phyloP scores from a whole-genome alignment of 768 basidiomycete genomes.

The Tricholomella constricta region DNA sequence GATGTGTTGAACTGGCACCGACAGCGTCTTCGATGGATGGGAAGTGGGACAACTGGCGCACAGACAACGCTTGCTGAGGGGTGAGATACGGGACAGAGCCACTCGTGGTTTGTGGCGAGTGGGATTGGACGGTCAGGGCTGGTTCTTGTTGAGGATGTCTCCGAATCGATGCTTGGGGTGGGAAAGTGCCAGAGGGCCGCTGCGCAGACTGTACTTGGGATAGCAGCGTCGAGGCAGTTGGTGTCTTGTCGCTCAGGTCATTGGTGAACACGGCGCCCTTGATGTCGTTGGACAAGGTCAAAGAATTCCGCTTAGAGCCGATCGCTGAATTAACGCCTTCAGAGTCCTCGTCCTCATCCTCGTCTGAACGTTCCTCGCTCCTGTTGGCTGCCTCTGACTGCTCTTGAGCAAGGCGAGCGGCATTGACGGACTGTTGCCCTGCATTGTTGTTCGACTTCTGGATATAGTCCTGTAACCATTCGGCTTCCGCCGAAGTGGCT shows the following conservation, averaged over 20 bases:
- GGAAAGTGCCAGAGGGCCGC: slow-evolving; percentile 60
- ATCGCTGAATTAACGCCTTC: slow-evolving; percentile 66
- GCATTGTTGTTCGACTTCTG: slow-evolving; percentile 89
- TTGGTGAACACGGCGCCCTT: slow-evolving; percentile 60
- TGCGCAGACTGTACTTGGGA: slow-evolving; percentile 75
- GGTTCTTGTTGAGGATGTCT: slow-evolving; percentile 66
- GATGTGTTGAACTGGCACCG: slow-evolving; percentile 70
- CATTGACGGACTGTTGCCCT: slow-evolving; percentile 72
- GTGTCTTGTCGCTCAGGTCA: slow-evolving; percentile 83
- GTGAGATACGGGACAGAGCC: slow-evolving; percentile 49
- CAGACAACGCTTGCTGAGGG: slow-evolving; percentile 57
- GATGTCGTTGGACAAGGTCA: slow-evolving; percentile 63
- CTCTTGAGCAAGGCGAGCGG: slow-evolving; percentile 72
- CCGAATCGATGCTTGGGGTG: slow-evolving; percentile 75
- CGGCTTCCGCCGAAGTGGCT: slow-evolving; percentile 87
- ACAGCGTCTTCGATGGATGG: slow-evolving; percentile 87
- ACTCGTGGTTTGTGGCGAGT: slow-evolving; percentile 51
- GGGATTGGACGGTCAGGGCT: slow-evolving; percentile 54
- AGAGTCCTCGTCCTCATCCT: slow-evolving; percentile 87
- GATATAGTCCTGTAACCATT: slow-evolving; percentile 91
- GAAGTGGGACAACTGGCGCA: slow-evolving; percentile 78
- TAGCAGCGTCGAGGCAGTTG: slow-evolving; percentile 74
- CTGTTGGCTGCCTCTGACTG: slow-evolving; percentile 60
- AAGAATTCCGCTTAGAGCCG: slow-evolving; percentile 73
- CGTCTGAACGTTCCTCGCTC: slow-evolving; percentile 75